Conservation (phyloP, 306 rosid genomes). For the Pyrus bretschneideri region DNA sequence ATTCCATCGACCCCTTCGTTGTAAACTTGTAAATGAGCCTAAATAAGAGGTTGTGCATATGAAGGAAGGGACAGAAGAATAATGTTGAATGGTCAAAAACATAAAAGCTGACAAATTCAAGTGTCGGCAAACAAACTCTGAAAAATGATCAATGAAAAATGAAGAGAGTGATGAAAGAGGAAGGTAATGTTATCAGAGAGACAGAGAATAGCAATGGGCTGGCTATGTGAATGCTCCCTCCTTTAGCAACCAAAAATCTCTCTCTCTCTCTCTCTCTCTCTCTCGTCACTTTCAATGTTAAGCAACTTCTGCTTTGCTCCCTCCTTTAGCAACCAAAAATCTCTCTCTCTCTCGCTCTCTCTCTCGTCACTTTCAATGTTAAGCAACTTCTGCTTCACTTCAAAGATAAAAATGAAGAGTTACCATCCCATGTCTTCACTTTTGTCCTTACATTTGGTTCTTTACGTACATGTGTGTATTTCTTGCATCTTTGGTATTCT, state of each 20-base stretch:
- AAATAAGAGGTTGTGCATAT: no score
- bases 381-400: background rate
- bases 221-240: background rate
- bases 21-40: no score
- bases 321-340: background rate
- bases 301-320: background rate
- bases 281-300: constrained; percentile 1
- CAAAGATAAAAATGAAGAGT: no score
- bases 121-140: background rate
- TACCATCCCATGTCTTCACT: background rate
- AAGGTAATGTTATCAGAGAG: background rate
- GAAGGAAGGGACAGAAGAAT: no score
- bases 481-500: no score
- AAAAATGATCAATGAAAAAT: background rate
- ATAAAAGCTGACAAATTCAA: background rate
- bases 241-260: no score
- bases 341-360: no score
- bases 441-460: background rate
- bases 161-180: background rate
- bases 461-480: background rate
- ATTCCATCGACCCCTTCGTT: no score
- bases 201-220: background rate
- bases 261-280: background rate
- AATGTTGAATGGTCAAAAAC: no score
- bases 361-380: constrained; percentile 3